These are phyloP conservation scores for Saturnispora mendoncae DNA, from an alignment of 805 yeast genomes.

Conservation along the genomic window DNA sequence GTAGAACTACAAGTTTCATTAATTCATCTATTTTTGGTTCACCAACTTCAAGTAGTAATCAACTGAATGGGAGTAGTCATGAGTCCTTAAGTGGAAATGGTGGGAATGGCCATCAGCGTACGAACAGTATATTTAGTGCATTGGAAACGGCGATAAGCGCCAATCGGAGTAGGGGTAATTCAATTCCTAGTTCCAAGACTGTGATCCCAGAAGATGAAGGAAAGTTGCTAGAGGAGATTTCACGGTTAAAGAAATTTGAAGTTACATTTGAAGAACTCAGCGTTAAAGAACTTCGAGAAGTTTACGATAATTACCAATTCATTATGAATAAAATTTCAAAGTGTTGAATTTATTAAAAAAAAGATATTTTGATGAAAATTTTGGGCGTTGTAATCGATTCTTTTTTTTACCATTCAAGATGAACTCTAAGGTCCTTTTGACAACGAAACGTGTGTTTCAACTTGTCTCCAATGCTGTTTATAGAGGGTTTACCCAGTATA, in stretches of 20 bases:
- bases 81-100: background rate
- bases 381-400: background rate
- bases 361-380: background rate
- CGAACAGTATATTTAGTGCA: slow-evolving; percentile 19
- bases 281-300: slow-evolving; percentile 22
- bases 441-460: slow-evolving; percentile 1
- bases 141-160: slow-evolving; percentile 29
- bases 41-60: slow-evolving; percentile 4
- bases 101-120: background rate
- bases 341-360: too few species aligned
- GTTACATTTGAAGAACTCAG: slow-evolving; percentile 25
- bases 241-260: slow-evolving; percentile 16
- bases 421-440: background rate
- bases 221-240: background rate
- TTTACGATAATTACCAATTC: slow-evolving; percentile 24
- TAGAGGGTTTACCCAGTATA: background rate
- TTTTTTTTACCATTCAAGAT: background rate
- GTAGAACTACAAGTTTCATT: slow-evolving; percentile 28
- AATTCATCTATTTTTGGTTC: slow-evolving; percentile 19
- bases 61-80: background rate
- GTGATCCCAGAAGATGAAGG: slow-evolving; percentile 7
- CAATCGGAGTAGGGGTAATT: slow-evolving; percentile 27
- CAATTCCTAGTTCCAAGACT: slow-evolving; percentile 10
- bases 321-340: slow-evolving; percentile 11
- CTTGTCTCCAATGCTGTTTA: background rate